Percentiles rank a stretch among this genome's conserved stretches.
Evolutionary conservation across 1,284 basidiomycete genomes (phyloP).

Genomic region (Inonotus hispidus): DNA sequence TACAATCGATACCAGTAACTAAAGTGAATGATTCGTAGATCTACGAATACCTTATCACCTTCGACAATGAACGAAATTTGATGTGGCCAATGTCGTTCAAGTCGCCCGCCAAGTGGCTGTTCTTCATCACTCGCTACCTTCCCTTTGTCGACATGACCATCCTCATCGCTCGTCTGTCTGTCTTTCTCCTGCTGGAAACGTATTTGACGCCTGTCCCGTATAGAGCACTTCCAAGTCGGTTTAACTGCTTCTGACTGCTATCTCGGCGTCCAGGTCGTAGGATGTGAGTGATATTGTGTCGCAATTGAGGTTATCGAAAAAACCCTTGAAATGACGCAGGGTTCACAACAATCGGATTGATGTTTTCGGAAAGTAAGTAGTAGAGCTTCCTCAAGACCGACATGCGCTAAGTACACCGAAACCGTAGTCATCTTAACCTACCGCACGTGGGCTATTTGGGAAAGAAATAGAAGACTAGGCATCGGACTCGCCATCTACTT

Average conservation of each 20-base stretch:
- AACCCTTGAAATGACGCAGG: background rate
- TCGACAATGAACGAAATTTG: background rate
- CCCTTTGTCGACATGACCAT: slow-evolving; percentile 1
- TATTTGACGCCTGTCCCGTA: background rate
- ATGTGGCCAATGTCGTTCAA: slow-evolving; percentile 7
- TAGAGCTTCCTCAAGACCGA: background rate
- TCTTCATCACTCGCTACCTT: background rate
- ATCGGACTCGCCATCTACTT: slow-evolving; percentile 4
- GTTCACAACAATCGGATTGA: background rate
- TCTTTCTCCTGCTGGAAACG: no score
- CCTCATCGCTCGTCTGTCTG: background rate
- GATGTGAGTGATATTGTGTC: background rate
- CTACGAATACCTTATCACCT: background rate
- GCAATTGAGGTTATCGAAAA: no score
- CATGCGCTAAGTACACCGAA: no score
- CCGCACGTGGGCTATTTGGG: slow-evolving; percentile 15
- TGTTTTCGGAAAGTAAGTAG: background rate
- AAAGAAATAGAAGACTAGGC: background rate
- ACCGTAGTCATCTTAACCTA: slow-evolving; percentile 1
- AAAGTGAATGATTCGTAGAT: background rate
- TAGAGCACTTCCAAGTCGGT: background rate
- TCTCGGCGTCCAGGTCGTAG: background rate
- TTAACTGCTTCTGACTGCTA: background rate
- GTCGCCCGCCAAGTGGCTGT: background rate
- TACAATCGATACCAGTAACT: background rate